Conservation (phyloP, 805 yeast species). For the Cyberlindnera lachancei region DNA sequence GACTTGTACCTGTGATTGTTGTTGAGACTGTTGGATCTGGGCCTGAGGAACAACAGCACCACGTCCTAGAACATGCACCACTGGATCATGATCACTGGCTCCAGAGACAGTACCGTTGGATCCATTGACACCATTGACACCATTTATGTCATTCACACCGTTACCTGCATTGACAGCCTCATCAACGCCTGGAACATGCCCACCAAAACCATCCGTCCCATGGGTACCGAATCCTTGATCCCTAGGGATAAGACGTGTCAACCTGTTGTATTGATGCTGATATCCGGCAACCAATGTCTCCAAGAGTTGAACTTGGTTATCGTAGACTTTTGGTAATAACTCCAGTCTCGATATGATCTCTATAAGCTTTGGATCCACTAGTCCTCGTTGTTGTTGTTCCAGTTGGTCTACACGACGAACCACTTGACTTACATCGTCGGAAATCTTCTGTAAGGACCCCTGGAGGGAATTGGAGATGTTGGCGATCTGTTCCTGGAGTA, state of each 20-base stretch:
- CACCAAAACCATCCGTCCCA: background rate
- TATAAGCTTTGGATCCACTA: constrained; percentile 7
- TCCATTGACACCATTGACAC: too few species aligned
- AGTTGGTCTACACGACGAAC: constrained; percentile 15
- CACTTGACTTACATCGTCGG: constrained; percentile 14
- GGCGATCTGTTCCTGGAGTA: constrained; percentile 20
- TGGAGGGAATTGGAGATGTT: constrained; percentile 14
- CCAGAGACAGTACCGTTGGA: too few species aligned
- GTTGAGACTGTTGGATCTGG: constrained; percentile 2
- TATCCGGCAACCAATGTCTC: constrained; percentile 14
- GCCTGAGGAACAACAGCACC: background rate
- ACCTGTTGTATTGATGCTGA: constrained; percentile 15
- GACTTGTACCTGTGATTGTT: constrained; percentile 1
- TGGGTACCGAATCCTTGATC: constrained; percentile 1
- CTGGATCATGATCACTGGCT: too few species aligned
- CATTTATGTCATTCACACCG: too few species aligned
- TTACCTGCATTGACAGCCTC: too few species aligned
- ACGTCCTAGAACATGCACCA: too few species aligned
- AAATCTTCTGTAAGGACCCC: constrained; percentile 11
- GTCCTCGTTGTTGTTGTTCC: constrained; percentile 13
- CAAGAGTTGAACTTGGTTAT: constrained; percentile 13
- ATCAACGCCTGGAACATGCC: background rate
- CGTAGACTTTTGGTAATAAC: constrained; percentile 15
- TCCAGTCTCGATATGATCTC: constrained; percentile 8
- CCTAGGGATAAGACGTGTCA: constrained; percentile 7